Conservation (phyloP, 345 rosid genomes). For the Brassica incana region DNA sequence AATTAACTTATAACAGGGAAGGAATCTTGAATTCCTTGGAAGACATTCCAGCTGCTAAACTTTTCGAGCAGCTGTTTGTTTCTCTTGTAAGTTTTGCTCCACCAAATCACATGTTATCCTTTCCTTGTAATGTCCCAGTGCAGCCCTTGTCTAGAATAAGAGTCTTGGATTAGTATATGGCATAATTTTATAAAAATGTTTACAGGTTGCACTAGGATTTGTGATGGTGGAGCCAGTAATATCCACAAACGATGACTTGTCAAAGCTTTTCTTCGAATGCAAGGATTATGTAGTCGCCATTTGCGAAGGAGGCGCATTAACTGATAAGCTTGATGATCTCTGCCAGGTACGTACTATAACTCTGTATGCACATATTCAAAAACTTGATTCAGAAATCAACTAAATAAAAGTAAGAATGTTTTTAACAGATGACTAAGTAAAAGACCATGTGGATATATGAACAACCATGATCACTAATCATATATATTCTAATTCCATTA, state of each 20-base stretch:
- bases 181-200: not conserved
- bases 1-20: conserved; percentile 54
- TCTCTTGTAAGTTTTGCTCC: conserved; percentile 61
- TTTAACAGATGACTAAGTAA: not conserved
- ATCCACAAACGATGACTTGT: conserved; percentile 54
- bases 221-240: conserved; percentile 63
- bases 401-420: not conserved
- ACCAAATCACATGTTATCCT: not conserved
- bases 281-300: conserved; percentile 67
- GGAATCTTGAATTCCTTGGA: conserved; percentile 76
- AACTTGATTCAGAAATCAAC: not conserved
- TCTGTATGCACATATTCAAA: not conserved
- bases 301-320: conserved; percentile 63
- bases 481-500: not conserved
- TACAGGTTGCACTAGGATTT: conserved; percentile 63
- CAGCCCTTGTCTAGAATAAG: conserved; percentile 1
- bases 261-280: conserved; percentile 75
- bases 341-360: conserved; percentile 60
- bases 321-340: conserved; percentile 73
- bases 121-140: not conserved
- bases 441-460: not conserved
- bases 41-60: conserved; percentile 67
- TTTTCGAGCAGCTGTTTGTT: conserved; percentile 82
- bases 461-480: not conserved
- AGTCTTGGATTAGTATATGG: not conserved